Evolutionary conservation across 805 yeast species (phyloP).

Genomic region (Metschnikowia noctiluminum): DNA sequence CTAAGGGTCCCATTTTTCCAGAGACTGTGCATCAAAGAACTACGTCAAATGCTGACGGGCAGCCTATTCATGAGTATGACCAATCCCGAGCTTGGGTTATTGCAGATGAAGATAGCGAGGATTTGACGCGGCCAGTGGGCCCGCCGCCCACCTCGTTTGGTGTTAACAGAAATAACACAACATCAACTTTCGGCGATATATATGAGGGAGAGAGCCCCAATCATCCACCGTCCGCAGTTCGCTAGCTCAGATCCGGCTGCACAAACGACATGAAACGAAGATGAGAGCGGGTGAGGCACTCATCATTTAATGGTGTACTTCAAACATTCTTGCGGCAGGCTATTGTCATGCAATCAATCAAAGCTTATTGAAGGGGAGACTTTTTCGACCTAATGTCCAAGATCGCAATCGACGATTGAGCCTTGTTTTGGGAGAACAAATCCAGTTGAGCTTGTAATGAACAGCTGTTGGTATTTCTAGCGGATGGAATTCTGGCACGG

Average conservation of each 20-base stretch:
- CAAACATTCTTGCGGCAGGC: too few species aligned
- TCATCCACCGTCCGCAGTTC: neutral
- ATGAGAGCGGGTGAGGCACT: too few species aligned
- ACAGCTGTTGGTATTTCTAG: too few species aligned
- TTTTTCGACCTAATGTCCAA: too few species aligned
- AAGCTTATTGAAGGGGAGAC: too few species aligned
- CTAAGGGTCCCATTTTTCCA: conserved; percentile 13
- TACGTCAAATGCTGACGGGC: conserved; percentile 9
- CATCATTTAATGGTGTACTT: too few species aligned
- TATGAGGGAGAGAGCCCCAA: neutral
- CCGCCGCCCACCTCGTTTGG: neutral
- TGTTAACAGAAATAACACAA: neutral
- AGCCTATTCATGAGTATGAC: conserved; percentile 1
- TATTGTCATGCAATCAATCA: too few species aligned
- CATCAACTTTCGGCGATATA: neutral
- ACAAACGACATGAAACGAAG: too few species aligned
- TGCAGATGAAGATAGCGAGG: neutral
- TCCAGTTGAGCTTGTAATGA: too few species aligned
- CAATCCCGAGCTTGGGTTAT: neutral
- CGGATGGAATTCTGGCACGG: too few species aligned
- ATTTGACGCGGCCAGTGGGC: neutral
- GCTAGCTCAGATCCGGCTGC: neutral
- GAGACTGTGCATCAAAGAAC: conserved; percentile 12
- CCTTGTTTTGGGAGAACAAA: too few species aligned
- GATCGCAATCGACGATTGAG: too few species aligned